phyloP scores from a whole-genome alignment of 495 filamentous ascomycete genomes.

The Astrocystis sublimbata region DNA sequence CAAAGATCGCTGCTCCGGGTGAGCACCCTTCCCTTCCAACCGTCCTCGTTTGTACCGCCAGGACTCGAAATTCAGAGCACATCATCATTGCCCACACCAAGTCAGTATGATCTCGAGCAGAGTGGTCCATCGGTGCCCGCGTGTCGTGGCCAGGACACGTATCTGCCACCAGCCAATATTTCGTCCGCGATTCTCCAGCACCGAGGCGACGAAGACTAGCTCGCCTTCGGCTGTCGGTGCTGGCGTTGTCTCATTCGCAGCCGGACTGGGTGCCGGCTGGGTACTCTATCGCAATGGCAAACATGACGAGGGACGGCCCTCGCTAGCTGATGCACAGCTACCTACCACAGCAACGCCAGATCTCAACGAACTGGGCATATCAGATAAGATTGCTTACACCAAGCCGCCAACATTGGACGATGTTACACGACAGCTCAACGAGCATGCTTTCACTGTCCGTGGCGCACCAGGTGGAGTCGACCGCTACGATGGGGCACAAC shows the following conservation, averaged over 20 bases:
- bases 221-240: neutral
- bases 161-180: slow-evolving; percentile 10
- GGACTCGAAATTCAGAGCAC: neutral
- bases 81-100: neutral
- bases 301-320: neutral
- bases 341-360: slow-evolving; percentile 20
- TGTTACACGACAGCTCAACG: slow-evolving; percentile 32
- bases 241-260: slow-evolving; percentile 21
- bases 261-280: slow-evolving; percentile 16
- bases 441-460: slow-evolving; percentile 32
- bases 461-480: slow-evolving; percentile 32
- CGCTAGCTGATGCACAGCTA: neutral
- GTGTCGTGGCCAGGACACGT: slow-evolving; percentile 17
- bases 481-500: slow-evolving; percentile 49
- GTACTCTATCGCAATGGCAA: neutral
- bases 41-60: neutral
- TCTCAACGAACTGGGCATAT: slow-evolving; percentile 27
- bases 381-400: slow-evolving; percentile 26
- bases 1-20: neutral
- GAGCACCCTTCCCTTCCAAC: neutral
- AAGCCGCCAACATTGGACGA: slow-evolving; percentile 26
- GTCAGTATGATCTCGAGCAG: slow-evolving; percentile 21
- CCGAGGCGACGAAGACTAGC: slow-evolving; percentile 9
- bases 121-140: slow-evolving; percentile 22
- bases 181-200: slow-evolving; percentile 26